phyloP scores from a whole-genome alignment of 805 yeast genomes.

The Zygotorulaspora florentina region DNA sequence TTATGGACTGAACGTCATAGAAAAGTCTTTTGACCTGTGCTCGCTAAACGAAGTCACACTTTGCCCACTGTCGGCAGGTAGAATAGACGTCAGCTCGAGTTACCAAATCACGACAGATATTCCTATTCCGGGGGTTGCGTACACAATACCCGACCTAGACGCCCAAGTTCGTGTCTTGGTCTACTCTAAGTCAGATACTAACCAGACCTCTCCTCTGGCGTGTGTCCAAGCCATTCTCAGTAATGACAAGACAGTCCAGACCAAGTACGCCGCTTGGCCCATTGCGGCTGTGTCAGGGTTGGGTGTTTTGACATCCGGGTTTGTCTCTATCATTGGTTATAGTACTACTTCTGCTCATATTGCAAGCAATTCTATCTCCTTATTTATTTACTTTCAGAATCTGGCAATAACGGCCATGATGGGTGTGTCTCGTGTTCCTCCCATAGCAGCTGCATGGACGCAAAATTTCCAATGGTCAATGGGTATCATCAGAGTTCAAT shows the following conservation, averaged over 20 bases:
- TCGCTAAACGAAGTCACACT: conserved; percentile 48
- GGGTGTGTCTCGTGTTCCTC: conserved; percentile 90
- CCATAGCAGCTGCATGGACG: conserved; percentile 97
- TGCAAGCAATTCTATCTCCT: conserved; percentile 90
- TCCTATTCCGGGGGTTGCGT: conserved; percentile 78
- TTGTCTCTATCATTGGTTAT: conserved; percentile 82
- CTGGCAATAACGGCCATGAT: conserved; percentile 91
- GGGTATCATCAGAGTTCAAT: conserved; percentile 74
- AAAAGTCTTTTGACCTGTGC: conserved; percentile 61
- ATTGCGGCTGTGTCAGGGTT: conserved; percentile 87
- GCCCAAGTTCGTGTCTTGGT: conserved; percentile 80
- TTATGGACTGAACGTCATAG: conserved; percentile 70
- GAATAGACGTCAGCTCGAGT: conserved; percentile 62
- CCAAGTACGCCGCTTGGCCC: conserved; percentile 91
- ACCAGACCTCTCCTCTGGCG: conserved; percentile 53
- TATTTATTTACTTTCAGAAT: conserved; percentile 90
- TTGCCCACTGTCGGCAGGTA: conserved; percentile 88
- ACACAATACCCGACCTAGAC: conserved; percentile 88
- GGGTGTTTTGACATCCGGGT: conserved; percentile 83
- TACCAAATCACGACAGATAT: conserved; percentile 41
- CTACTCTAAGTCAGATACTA: conserved; percentile 46
- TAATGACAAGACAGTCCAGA: conserved; percentile 92
- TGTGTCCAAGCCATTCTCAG: conserved; percentile 85
- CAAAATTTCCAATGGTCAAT: conserved; percentile 96
- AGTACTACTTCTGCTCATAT: conserved; percentile 93